Base-by-base conservation (phyloP, 2,329 filamentous ascomycete species). In the Nigrospora osmanthi region DNA sequence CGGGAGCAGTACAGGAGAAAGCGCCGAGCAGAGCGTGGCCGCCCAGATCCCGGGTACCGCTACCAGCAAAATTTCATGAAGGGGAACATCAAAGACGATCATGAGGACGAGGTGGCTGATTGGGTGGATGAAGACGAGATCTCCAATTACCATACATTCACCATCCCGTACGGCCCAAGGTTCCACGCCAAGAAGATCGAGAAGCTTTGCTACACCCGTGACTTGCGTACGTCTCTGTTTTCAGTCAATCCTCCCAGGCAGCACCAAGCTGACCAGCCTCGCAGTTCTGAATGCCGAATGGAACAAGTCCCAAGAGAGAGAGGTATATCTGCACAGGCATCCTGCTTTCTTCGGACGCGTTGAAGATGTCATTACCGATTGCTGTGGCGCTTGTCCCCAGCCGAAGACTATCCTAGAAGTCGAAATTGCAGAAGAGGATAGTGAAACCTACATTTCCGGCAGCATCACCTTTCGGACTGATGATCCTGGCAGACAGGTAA, bases 321-420 rank as follows among this genome's bases (percentile, higher is more conserved):
- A 82, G 23, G 83, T 90, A 1, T 80, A 87, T 49, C 70, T 94
- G 6, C 89, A 95, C 64, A 79, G 89, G 2, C 89, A 94, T 55
- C 88, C 89, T 3, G 87, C 85, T 12, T 94, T 94, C 61, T 91
- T 94, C 55, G 88, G 89, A 1, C 76, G 80, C 30, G 80, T 84
- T 6, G 70, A 83, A 45, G 84, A 93, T 62, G 77, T 93, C 9
- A 76, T 91, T 44, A 69, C 80, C 30, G 89, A 95, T 58, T 95
- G 89, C 61, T 95, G 89, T 58, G 87, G 87, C 11, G 81, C 70
- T 52, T 95, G 89, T 52, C 89, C 89, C 0, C 64, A 75, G 38
- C 79, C 88, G 0, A 61, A 70, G 5, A 90, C 84, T 0, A 69
- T 79, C 0, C 83, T 90, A 52, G 89, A 94, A 52, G 72, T 81